phyloP scores from a whole-genome alignment of 1,284 basidiomycete species.

The Anthracocystis walkeri region DNA sequence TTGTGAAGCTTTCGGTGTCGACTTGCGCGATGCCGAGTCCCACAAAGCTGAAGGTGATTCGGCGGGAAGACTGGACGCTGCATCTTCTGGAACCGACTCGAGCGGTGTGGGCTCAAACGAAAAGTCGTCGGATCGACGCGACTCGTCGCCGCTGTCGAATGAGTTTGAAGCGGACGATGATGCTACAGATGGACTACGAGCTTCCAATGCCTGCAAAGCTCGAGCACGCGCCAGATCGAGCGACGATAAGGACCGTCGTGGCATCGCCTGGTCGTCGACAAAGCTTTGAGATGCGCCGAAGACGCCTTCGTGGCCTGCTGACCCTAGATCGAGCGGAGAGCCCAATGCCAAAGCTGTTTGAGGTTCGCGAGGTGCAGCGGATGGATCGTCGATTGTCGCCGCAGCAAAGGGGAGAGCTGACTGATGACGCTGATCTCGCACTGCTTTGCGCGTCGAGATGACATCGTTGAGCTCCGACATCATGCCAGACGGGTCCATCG shows the following conservation, averaged over 20 bases:
- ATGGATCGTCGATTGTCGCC: not conserved
- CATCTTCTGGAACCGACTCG: slow-evolving; percentile 41
- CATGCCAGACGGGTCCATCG: slow-evolving; percentile 40
- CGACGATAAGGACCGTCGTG: slow-evolving; percentile 33
- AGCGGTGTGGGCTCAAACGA: slow-evolving; percentile 45
- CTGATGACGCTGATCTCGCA: slow-evolving; percentile 31
- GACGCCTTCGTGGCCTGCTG: slow-evolving; percentile 28
- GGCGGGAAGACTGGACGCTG: not conserved
- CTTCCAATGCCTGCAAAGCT: slow-evolving; percentile 30
- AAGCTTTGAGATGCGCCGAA: slow-evolving; percentile 32
- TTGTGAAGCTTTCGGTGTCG: slow-evolving; percentile 34
- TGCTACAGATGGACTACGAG: slow-evolving; percentile 17
- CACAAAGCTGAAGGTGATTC: slow-evolving; percentile 12
- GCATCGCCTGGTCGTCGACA: slow-evolving; percentile 10
- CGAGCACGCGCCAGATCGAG: slow-evolving; percentile 43
- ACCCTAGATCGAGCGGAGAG: slow-evolving; percentile 43
- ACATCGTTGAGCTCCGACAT: slow-evolving; percentile 58
- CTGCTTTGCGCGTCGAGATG: slow-evolving; percentile 40
- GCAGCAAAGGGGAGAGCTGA: slow-evolving; percentile 10
- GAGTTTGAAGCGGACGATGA: slow-evolving; percentile 14
- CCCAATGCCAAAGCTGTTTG: slow-evolving; percentile 27
- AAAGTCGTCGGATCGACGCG: slow-evolving; percentile 36
- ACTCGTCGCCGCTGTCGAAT: slow-evolving; percentile 29
- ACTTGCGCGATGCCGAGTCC: slow-evolving; percentile 31
- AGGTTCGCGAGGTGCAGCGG: not conserved